Percentiles rank a stretch among this genome's conserved stretches.
phyloP scores from a whole-genome alignment of 1,139 yeast species.

The Yamadazyma mexicana region DNA sequence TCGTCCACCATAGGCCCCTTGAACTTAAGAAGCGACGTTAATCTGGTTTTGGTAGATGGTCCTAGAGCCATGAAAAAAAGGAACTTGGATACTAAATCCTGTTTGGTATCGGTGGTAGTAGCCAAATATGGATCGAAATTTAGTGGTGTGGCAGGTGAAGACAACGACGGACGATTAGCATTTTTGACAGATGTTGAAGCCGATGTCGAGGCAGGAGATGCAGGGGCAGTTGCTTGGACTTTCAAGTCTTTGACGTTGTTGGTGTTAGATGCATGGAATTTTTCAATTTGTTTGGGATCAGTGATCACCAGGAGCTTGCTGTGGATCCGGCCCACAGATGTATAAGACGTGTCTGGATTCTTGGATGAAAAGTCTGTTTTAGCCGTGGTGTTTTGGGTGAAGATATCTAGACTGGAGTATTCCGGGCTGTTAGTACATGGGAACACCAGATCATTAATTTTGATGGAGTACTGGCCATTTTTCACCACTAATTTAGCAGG shows the following conservation, averaged over 20 bases:
- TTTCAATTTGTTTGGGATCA: slow-evolving; percentile 5
- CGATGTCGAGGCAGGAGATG: slow-evolving; percentile 3
- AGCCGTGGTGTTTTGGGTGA: slow-evolving; percentile 11
- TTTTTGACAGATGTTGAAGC: background rate
- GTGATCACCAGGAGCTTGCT: slow-evolving; percentile 31
- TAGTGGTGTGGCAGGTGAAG: slow-evolving; percentile 14
- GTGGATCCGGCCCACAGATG: slow-evolving; percentile 29
- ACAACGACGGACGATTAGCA: background rate
- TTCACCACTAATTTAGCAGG: slow-evolving; percentile 37
- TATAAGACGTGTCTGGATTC: slow-evolving; percentile 15
- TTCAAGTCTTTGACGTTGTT: background rate
- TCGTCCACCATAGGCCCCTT: slow-evolving; percentile 8
- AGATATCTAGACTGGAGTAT: slow-evolving; percentile 37
- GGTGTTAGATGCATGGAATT: background rate
- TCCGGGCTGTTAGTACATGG: slow-evolving; percentile 40
- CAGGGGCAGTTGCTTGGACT: background rate
- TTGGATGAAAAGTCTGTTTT: slow-evolving; percentile 5
- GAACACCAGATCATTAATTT: slow-evolving; percentile 27
- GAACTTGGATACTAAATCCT: slow-evolving; percentile 25
- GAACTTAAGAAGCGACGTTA: slow-evolving; percentile 16
- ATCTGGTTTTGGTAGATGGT: slow-evolving; percentile 27
- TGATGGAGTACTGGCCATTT: slow-evolving; percentile 35
- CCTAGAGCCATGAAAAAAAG: slow-evolving; percentile 40
- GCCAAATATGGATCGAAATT: slow-evolving; percentile 22
- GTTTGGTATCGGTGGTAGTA: slow-evolving; percentile 21